Percentiles rank a stretch among this genome's conserved stretches.
phyloP scores from a whole-genome alignment of 1,284 basidiomycete species.

The Naganishia albida region DNA sequence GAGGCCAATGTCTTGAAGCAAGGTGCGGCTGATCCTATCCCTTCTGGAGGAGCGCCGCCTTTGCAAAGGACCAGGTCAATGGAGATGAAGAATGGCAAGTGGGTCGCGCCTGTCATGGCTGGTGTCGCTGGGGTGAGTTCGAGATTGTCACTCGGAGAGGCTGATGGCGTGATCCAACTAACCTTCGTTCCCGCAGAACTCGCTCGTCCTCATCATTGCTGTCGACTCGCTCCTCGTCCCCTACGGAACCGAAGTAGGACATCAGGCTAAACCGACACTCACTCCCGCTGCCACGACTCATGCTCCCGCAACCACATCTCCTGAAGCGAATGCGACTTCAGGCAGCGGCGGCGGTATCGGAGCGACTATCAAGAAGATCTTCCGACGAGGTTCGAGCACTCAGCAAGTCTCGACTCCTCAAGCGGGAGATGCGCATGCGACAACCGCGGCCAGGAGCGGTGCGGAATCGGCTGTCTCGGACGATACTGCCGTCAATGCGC shows the following conservation, averaged over 20 bases:
- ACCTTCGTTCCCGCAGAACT: conserved; percentile 5
- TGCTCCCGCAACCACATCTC: not conserved
- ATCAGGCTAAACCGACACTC: not conserved
- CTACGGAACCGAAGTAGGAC: not conserved
- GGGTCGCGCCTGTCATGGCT: conserved; percentile 24
- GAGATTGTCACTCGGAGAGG: not conserved
- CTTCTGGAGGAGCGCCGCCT: conserved; percentile 1
- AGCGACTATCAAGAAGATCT: conserved; percentile 24
- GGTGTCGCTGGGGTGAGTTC: conserved; percentile 19
- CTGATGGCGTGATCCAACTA: not conserved
- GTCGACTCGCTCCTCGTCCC: conserved; percentile 20
- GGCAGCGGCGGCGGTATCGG: conserved; percentile 19
- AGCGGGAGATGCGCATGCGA: not conserved
- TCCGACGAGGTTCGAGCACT: conserved; percentile 20
- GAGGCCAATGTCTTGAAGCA: conserved; percentile 23
- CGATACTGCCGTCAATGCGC: conserved; percentile 23
- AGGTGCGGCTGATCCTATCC: not conserved
- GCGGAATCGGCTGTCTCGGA: conserved; percentile 18
- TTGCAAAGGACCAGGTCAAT: conserved; percentile 22
- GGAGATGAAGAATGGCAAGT: conserved; percentile 23
- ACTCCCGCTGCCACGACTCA: not conserved
- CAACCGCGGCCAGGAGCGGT: conserved; percentile 1
- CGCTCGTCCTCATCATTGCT: conserved; percentile 16
- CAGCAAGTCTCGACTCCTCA: conserved; percentile 9
- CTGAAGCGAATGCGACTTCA: conserved; percentile 2